phyloP scores from a whole-genome alignment of 192 early-diverging fungal genomes.

The Paraglomus brasilianum region DNA sequence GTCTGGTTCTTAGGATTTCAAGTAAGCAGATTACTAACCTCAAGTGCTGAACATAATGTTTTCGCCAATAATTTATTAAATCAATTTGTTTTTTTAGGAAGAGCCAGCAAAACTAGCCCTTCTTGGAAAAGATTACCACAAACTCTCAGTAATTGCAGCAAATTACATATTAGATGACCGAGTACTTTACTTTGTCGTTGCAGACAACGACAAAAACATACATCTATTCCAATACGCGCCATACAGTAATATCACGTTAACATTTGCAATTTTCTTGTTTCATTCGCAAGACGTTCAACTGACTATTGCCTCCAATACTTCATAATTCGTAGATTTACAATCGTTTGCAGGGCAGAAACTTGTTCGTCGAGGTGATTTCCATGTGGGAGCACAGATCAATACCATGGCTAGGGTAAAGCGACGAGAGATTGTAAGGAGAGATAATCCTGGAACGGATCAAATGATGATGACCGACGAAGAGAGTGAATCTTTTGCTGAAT shows the following conservation, averaged over 20 bases:
- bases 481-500: not conserved
- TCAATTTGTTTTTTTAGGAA: conserved; percentile 52
- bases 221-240: conserved; percentile 85
- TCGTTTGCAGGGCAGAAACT: conserved; percentile 87
- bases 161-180: conserved; percentile 81
- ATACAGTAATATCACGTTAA: conserved; percentile 54
- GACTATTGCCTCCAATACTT: not conserved
- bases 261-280: conserved; percentile 28
- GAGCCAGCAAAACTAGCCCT: conserved; percentile 86
- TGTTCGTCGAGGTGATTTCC: conserved; percentile 86
- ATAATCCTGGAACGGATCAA: not conserved
- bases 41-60: not conserved
- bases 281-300: not conserved
- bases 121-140: conserved; percentile 86
- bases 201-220: conserved; percentile 80
- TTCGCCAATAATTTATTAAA: not conserved
- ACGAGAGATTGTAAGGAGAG: conserved; percentile 25
- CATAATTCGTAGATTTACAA: conserved; percentile 66
- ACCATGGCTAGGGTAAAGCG: conserved; percentile 62
- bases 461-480: not conserved
- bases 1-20: conserved; percentile 93
- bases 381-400: conserved; percentile 74
- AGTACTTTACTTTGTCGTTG: conserved; percentile 71
- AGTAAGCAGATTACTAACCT: conserved; percentile 41
- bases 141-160: conserved; percentile 67